These are phyloP conservation scores for Achaetomium macrosporum DNA, from an alignment of 2,329 filamentous ascomycete species.

Conservation along the genomic window DNA sequence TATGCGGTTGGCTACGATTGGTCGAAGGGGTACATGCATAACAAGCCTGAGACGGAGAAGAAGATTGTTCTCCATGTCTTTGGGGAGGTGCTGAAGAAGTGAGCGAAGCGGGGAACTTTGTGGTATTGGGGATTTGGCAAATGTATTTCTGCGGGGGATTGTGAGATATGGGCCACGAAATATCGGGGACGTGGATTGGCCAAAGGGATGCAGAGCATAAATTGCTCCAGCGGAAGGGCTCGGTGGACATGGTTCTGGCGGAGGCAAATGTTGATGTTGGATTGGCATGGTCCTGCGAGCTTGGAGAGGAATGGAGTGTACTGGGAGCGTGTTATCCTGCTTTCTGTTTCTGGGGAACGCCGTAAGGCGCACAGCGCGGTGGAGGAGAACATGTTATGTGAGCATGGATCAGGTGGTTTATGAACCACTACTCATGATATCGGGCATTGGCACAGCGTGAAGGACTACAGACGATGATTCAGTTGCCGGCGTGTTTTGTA, in stretches of 20 bases:
- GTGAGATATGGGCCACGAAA: not conserved
- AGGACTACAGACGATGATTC: too few species aligned
- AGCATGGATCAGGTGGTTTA: not conserved
- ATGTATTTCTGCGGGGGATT: slow-evolving; percentile 9
- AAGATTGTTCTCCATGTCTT: slow-evolving; percentile 29
- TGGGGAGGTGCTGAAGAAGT: slow-evolving; percentile 17
- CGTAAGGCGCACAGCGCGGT: too few species aligned
- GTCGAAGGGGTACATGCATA: slow-evolving; percentile 54
- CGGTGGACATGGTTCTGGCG: not conserved
- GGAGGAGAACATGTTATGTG: not conserved
- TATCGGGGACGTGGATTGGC: not conserved
- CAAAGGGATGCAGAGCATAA: slow-evolving; percentile 8
- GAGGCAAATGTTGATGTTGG: not conserved
- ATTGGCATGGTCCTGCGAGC: not conserved
- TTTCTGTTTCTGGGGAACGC: not conserved
- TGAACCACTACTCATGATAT: too few species aligned
- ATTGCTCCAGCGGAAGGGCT: not conserved
- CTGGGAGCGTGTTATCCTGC: not conserved
- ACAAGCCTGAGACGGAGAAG: slow-evolving; percentile 15
- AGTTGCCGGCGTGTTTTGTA: too few species aligned
- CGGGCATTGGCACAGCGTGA: too few species aligned
- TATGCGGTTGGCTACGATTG: slow-evolving; percentile 67
- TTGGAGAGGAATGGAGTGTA: not conserved
- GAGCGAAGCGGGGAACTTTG: not conserved
- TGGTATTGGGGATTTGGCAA: not conserved